These are phyloP conservation scores for Macadamia tetraphylla DNA, from an alignment of 164 flowering plant genomes.

Conservation along the genomic window DNA sequence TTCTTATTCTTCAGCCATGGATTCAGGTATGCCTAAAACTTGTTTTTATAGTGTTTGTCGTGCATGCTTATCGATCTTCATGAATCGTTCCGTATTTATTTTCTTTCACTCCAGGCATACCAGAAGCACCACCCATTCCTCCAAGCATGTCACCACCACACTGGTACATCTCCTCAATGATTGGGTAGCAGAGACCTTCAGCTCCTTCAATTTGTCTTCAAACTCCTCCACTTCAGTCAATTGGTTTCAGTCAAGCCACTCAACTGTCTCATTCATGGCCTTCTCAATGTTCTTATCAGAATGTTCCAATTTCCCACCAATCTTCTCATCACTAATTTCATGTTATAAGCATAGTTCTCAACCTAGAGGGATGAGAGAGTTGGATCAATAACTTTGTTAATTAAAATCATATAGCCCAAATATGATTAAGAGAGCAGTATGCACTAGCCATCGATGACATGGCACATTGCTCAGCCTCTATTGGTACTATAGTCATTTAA, in stretches of 20 bases:
- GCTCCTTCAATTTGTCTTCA: slow-evolving; percentile 33
- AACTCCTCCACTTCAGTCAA: slow-evolving; percentile 23
- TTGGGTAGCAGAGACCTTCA: slow-evolving; percentile 10
- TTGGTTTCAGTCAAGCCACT: slow-evolving; percentile 19
- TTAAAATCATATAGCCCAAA: no score
- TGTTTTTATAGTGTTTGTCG: no score
- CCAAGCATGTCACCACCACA: neutral
- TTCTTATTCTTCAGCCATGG: no score
- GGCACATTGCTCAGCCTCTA: no score
- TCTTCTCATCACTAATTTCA: slow-evolving; percentile 19
- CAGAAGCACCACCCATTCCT: slow-evolving; percentile 2
- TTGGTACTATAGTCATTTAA: no score
- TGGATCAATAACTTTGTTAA: no score
- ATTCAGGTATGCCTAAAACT: no score
- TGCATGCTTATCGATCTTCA: no score
- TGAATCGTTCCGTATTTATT: no score
- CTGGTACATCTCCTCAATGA: neutral
- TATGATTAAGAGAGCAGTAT: no score
- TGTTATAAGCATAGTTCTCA: slow-evolving; percentile 16
- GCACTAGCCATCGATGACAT: no score
- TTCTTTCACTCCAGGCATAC: neutral
- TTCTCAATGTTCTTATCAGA: slow-evolving; percentile 18
- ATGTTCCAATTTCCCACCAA: slow-evolving; percentile 6
- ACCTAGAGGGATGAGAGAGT: neutral
- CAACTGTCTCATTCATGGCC: slow-evolving; percentile 15